phyloP scores from a whole-genome alignment of 2,329 filamentous ascomycete genomes.

The Penicillium crustosum region DNA sequence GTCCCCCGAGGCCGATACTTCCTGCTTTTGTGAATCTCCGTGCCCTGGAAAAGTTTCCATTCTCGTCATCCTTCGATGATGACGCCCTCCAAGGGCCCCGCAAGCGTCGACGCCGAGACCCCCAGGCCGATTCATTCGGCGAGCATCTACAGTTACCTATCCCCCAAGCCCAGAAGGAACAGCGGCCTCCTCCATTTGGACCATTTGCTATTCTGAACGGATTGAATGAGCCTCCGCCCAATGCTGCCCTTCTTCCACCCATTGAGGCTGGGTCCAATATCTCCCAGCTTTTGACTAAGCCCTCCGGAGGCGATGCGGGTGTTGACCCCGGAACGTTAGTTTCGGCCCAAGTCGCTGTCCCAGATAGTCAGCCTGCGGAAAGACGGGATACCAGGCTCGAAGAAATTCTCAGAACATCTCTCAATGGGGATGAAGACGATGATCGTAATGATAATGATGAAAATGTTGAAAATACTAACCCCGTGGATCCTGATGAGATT shows the following conservation, averaged over 20 bases:
- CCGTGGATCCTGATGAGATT: slow-evolving; percentile 6
- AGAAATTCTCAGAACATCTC: slow-evolving; percentile 35
- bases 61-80: slow-evolving; percentile 41
- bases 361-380: slow-evolving; percentile 30
- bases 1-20: slow-evolving; percentile 42
- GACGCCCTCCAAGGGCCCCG: slow-evolving; percentile 35
- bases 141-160: slow-evolving; percentile 50
- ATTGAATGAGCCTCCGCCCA: slow-evolving; percentile 63
- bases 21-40: slow-evolving; percentile 51
- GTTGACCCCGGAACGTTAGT: slow-evolving; percentile 24
- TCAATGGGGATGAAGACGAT: slow-evolving; percentile 21
- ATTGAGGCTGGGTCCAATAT: slow-evolving; percentile 54
- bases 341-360: slow-evolving; percentile 13
- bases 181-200: slow-evolving; percentile 45
- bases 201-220: slow-evolving; percentile 56
- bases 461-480: slow-evolving; percentile 11
- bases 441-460: slow-evolving; percentile 20
- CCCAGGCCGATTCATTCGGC: slow-evolving; percentile 42
- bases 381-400: slow-evolving; percentile 37
- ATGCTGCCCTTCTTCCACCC: slow-evolving; percentile 60
- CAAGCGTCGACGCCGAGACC: slow-evolving; percentile 47
- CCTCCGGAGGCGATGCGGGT: slow-evolving; percentile 28
- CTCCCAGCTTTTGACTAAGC: slow-evolving; percentile 38
- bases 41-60: slow-evolving; percentile 46
- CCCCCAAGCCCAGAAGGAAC: slow-evolving; percentile 48